Evolutionary conservation across 1,139 yeast genomes (phyloP).

Genomic region (Casaregolazyma lundiana): DNA sequence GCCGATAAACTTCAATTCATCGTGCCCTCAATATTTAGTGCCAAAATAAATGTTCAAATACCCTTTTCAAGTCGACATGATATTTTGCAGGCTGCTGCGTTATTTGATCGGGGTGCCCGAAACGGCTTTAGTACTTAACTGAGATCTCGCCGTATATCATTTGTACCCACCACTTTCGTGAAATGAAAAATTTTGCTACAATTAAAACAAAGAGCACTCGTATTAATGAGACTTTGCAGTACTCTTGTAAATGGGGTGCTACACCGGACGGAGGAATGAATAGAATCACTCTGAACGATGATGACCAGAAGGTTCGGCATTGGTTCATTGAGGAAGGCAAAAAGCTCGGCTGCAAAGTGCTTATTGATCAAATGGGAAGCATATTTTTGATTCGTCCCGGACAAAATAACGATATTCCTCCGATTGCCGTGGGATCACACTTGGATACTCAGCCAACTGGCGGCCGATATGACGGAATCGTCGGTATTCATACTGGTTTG

Average conservation of each 20-base stretch:
- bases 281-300: constrained; percentile 56
- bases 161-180: too few relatives aligned
- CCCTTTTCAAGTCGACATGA: too few relatives aligned
- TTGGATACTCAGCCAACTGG: constrained; percentile 79
- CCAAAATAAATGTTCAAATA: too few relatives aligned
- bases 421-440: constrained; percentile 71
- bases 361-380: constrained; percentile 61
- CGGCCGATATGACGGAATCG: constrained; percentile 68
- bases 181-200: constrained; percentile 8
- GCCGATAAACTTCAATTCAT: too few relatives aligned
- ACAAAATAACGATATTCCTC: constrained; percentile 41
- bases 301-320: constrained; percentile 61
- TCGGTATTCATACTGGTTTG: constrained; percentile 63
- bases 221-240: constrained; percentile 53
- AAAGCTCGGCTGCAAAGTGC: constrained; percentile 52
- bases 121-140: too few relatives aligned
- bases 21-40: too few relatives aligned
- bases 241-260: constrained; percentile 61
- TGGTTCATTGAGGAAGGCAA: constrained; percentile 58
- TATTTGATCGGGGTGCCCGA: too few relatives aligned
- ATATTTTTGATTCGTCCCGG: constrained; percentile 66
- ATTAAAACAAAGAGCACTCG: constrained; percentile 23
- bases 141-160: too few relatives aligned
- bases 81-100: too few relatives aligned
- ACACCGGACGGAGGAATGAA: constrained; percentile 56